Base-by-base conservation (phyloP, 371 early-diverging fungal genomes). In the Apophysomyces elegans region DNA sequence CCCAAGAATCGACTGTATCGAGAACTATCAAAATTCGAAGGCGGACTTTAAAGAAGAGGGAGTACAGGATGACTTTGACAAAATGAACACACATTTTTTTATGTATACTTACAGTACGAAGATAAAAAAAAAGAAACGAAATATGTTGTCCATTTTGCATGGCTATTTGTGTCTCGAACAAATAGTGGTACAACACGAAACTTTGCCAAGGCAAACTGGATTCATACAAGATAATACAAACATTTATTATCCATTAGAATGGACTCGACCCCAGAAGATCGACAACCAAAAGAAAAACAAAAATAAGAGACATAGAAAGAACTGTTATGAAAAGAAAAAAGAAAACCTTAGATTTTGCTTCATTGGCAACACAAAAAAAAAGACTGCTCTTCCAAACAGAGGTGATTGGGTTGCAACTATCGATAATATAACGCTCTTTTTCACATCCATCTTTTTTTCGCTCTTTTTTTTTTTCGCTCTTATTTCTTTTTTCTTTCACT, bases 1-100 rank as follows among this genome's bases (percentile, higher is more conserved):
- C 79, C 82, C 14, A 74, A 73, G 54, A 69, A 71, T 58, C 81
- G 65, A 16, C 58, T 81, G 37, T 81, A 72, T 63, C 64, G 67
- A 61, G 70, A 77, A 65, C 50, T 68, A 37, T 50, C 54, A 5
- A 16, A 50, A 50, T 9, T 50, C 21, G 54, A 50, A 50, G 21
- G 21, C 54, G 54, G 54, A 50, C 9, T 50, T 21, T 50, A 11
- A 50, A 50, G 21, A 4, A 18, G 21, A 9, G 54, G 54, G 54
- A 50, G 54, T 21, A 50, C 54, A 50, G 21, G 4, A 50, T 50
- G 54, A 50, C 54, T 26, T 50, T 50, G 54, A 7, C 54, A n/a
- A 45, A 50, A 50, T 50, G 54, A 50, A 50, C 54, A 50, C 54
- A 50, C 35, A 47, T 50, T 50, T 50, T 41, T 50, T 50, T 50